phyloP scores from a whole-genome alignment of 148 eudicot species.

The Vaccinium vitisidaea region DNA sequence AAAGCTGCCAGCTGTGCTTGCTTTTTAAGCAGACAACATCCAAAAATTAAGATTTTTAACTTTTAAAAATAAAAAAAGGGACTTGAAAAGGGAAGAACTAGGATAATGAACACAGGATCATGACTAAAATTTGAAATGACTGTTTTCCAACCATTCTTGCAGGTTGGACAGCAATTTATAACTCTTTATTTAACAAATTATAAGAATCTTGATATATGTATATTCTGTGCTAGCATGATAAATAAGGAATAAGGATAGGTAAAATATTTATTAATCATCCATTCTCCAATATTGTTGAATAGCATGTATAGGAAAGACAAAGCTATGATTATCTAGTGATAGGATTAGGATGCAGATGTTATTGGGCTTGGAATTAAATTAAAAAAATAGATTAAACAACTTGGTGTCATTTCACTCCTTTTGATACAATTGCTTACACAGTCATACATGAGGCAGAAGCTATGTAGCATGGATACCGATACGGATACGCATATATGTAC shows the following conservation, averaged over 20 bases:
- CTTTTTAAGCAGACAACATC: constrained; percentile 8
- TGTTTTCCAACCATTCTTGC: background rate
- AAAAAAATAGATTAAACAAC: no score
- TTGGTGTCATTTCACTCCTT: no score
- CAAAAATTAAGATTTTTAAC: background rate
- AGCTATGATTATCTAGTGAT: constrained; percentile 1
- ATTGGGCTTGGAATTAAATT: no score
- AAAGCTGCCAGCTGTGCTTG: constrained; percentile 14
- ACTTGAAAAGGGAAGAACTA: background rate
- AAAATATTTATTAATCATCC: background rate
- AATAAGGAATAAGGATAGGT: background rate
- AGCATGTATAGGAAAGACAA: background rate
- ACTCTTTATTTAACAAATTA: background rate
- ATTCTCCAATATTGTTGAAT: background rate
- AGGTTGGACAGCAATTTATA: background rate
- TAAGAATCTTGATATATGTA: background rate
- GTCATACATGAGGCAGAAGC: no score
- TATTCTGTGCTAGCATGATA: no score
- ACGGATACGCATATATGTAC: no score
- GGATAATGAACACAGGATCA: background rate
- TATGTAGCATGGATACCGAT: no score
- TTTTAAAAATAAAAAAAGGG: background rate
- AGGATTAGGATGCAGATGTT: no score
- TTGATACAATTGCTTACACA: no score
- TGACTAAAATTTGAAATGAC: background rate